Conservation (phyloP, 2,329 filamentous ascomycete genomes). For the Apiospora aurea region DNA sequence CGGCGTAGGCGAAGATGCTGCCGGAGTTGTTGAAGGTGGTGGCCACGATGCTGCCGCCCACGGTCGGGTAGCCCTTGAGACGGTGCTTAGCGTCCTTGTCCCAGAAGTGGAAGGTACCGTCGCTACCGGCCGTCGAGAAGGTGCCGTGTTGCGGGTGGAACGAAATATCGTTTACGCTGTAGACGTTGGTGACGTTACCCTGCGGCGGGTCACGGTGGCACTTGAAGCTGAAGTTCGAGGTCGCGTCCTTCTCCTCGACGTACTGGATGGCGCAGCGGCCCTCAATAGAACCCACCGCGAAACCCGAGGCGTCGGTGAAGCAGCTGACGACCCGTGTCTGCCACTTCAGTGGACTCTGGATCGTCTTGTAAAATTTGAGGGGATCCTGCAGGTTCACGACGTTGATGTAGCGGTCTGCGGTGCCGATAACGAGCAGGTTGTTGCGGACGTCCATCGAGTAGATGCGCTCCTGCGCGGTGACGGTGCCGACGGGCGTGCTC, state of each 20-base stretch:
- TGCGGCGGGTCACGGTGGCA: constrained; percentile 87
- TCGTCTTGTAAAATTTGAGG: constrained; percentile 91
- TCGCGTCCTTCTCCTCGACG: constrained; percentile 92
- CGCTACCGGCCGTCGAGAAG: constrained; percentile 95
- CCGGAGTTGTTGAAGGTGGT: constrained; percentile 92
- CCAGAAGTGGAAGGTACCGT: constrained; percentile 98
- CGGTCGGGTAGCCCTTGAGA: constrained; percentile 85
- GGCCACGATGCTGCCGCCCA: constrained; percentile 85
- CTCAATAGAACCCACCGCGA: constrained; percentile 95
- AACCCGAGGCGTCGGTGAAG: constrained; percentile 90
- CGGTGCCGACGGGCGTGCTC: constrained; percentile 67
- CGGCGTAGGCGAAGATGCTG: constrained; percentile 84
- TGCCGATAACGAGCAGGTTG: constrained; percentile 88
- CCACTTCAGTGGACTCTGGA: constrained; percentile 97
- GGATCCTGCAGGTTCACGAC: constrained; percentile 91
- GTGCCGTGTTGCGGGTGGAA: constrained; percentile 97
- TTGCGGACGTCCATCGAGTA: constrained; percentile 93
- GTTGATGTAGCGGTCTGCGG: constrained; percentile 95
- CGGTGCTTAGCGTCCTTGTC: constrained; percentile 92
- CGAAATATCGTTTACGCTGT: constrained; percentile 94
- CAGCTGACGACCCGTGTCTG: constrained; percentile 95
- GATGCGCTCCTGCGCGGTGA: constrained; percentile 77
- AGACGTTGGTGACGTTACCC: constrained; percentile 84
- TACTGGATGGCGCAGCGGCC: constrained; percentile 98
- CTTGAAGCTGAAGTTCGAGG: constrained; percentile 98